Evolutionary conservation across 1,139 yeast genomes (phyloP).

Genomic region (Debaryomycetaceae sp.): DNA sequence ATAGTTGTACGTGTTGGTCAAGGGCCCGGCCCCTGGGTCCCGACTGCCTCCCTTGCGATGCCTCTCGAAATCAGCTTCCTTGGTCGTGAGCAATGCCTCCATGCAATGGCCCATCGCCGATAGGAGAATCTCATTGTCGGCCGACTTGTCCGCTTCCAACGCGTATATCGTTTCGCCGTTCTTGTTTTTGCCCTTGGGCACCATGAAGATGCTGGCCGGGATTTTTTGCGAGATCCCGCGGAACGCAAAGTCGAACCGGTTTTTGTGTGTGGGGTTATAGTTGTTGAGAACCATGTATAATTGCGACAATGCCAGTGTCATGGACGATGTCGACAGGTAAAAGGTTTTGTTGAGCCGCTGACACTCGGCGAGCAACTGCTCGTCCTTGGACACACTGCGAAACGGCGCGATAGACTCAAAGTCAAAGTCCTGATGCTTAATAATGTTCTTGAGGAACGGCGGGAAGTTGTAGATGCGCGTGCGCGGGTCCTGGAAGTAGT

Average conservation of each 20-base stretch:
- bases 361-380: constrained; percentile 42
- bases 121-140: constrained; percentile 61
- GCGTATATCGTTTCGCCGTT: constrained; percentile 37
- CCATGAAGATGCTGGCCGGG: constrained; percentile 34
- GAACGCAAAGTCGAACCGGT: constrained; percentile 27
- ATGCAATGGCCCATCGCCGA: constrained; percentile 70
- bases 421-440: constrained; percentile 60
- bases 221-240: constrained; percentile 17
- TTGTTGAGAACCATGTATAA: constrained; percentile 65
- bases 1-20: constrained; percentile 48
- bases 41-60: constrained; percentile 1
- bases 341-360: constrained; percentile 29
- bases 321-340: constrained; percentile 78
- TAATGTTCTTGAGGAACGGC: constrained; percentile 48
- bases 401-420: constrained; percentile 46
- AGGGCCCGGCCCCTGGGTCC: constrained; percentile 2
- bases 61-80: constrained; percentile 33
- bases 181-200: constrained; percentile 21
- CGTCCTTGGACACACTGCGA: constrained; percentile 55
- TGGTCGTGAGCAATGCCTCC: constrained; percentile 62
- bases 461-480: constrained; percentile 64
- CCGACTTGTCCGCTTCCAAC: constrained; percentile 59
- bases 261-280: constrained; percentile 12
- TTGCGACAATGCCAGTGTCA: constrained; percentile 69
- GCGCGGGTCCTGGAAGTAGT: constrained; percentile 67